Base-by-base conservation (phyloP, 2,329 filamentous ascomycete genomes). In the Meredithiella fracta region DNA sequence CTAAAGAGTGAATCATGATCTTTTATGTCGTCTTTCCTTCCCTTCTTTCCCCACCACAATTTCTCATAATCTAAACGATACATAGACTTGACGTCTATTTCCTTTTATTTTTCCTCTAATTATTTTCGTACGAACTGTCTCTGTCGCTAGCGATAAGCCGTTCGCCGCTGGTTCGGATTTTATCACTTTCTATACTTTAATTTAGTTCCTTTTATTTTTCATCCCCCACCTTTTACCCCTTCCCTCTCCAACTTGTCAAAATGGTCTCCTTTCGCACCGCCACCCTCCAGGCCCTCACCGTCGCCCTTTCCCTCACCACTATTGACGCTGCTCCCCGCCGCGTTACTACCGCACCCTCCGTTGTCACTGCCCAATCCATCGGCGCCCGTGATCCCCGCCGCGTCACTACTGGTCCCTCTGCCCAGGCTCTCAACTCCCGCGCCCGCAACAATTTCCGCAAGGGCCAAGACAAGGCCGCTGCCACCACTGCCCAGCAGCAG, bases 261-360 rank as follows among this genome's bases (percentile, higher is more conserved):
- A 58, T 58, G 57, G 34, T 53, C n/a, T 53, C 54, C 34, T 58
- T 52, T 15, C 49, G 29, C 20, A 6, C 40, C 20, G 15, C 51
- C 50, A 55, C 59, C 54, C 42, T 60, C 37, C 50, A 53, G 52
- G 53, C 59, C 40, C 49, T 60, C 25, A 42, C 54, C 37, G 47
- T 59, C 17, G 58, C 57, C 23, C 17, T 58, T 5, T 55, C 53
- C 29, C 40, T 58, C 8, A 53, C 40, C 15, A 17, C 42, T 1
- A 25, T 55, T 26, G 53, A 58, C 15, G 56, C 51, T n/a, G 31
- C 51, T n/a, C 58, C 58, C 15, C 58, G 57, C 9, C 34, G 54
- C 11, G 47, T 56, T n/a, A 56, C 54, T 7, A 49, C 47, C n/a
- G 54, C 31, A 15, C n/a, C 49, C 31, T 40, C 20, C 25, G 22